Evolutionary conservation across 208 protist species (phyloP).

Genomic region (Blastocrithidia nonstop): DNA sequence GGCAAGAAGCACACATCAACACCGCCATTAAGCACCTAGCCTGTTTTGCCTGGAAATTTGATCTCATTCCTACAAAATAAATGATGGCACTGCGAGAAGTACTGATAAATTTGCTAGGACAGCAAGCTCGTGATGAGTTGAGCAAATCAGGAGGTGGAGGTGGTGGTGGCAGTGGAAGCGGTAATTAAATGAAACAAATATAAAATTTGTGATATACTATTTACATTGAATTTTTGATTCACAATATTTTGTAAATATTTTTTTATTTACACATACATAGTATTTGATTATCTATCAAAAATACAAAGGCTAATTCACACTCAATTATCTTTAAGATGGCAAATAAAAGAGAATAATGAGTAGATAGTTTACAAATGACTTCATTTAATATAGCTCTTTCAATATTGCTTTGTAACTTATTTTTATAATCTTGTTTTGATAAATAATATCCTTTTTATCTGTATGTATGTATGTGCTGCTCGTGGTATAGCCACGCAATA

Average conservation of each 20-base stretch:
- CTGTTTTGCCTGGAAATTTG: conserved; percentile 85
- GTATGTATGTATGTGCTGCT: too few species aligned
- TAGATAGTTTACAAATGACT: too few species aligned
- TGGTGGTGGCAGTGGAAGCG: background rate
- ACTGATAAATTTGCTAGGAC: conserved; percentile 73
- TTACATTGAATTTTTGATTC: background rate
- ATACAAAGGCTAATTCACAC: too few species aligned
- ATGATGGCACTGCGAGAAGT: conserved; percentile 64
- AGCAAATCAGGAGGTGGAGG: conserved; percentile 5
- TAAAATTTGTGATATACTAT: background rate
- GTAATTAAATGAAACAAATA: background rate
- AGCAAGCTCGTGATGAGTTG: conserved; percentile 59
- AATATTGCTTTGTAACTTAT: too few species aligned
- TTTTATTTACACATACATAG: too few species aligned
- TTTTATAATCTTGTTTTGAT: too few species aligned
- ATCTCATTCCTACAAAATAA: conserved; percentile 68
- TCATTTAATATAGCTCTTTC: too few species aligned
- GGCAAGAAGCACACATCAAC: conserved; percentile 96
- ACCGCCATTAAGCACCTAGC: conserved; percentile 92
- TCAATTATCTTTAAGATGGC: too few species aligned
- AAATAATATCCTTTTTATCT: too few species aligned
- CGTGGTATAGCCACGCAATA: too few species aligned
- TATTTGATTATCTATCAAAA: too few species aligned
- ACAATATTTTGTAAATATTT: background rate
- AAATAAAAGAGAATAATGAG: too few species aligned